Conservation (phyloP, 345 rosid species). For the Crucihimalaya himalaica region DNA sequence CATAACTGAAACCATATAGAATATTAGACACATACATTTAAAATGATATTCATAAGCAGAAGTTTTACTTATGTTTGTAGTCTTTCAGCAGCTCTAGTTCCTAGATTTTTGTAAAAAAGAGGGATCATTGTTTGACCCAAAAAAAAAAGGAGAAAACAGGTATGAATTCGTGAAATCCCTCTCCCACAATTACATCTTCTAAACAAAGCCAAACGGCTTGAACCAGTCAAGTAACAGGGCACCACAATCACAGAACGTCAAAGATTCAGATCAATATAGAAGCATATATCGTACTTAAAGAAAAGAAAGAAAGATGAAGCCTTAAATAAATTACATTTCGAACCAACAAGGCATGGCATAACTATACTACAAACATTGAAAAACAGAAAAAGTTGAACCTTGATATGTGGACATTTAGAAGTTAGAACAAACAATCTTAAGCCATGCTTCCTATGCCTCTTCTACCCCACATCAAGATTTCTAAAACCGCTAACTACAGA, state of each 20-base stretch:
- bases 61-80: background rate
- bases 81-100: slow-evolving; percentile 3
- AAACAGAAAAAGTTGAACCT: background rate
- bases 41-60: background rate
- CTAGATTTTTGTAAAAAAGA: background rate
- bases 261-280: background rate
- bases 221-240: background rate
- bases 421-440: background rate
- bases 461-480: slow-evolving; percentile 2
- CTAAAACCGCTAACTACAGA: background rate
- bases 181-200: background rate
- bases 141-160: background rate
- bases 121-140: too few relatives aligned
- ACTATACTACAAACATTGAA: background rate
- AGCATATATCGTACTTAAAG: background rate
- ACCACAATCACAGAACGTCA: background rate
- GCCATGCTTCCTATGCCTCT: background rate
- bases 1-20: slow-evolving; percentile 61
- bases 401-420: background rate
- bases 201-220: slow-evolving; percentile 1
- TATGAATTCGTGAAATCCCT: background rate
- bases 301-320: background rate
- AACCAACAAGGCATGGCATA: background rate
- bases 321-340: background rate
- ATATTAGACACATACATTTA: slow-evolving; percentile 9